Evolutionary conservation across 345 rosid species (phyloP).

Genomic region (Durio zibethinus): DNA sequence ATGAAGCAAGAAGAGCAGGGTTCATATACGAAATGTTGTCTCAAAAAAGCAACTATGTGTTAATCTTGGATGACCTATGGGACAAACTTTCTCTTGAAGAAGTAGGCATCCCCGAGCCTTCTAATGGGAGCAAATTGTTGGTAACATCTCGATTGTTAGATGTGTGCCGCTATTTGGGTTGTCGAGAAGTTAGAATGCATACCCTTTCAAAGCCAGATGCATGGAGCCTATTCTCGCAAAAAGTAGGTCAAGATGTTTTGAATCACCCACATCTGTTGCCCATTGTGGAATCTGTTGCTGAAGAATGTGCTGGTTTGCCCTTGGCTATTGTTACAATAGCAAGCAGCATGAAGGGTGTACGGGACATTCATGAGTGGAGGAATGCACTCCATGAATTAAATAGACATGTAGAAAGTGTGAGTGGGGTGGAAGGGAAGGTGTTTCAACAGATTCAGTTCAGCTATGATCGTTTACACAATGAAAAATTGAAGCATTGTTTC

Average conservation of each 20-base stretch:
- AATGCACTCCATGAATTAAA: neutral
- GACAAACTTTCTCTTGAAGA: neutral
- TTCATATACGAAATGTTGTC: neutral
- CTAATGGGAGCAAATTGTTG: neutral
- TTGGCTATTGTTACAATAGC: neutral
- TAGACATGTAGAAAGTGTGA: neutral
- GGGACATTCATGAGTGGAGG: neutral
- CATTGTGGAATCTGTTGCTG: neutral
- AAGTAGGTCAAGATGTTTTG: neutral
- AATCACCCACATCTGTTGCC: no score
- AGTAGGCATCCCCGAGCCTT: slow-evolving; percentile 11
- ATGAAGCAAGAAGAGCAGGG: neutral
- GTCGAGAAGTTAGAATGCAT: neutral
- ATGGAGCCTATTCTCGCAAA: neutral
- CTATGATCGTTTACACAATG: neutral
- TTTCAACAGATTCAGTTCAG: neutral
- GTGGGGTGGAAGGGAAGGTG: neutral
- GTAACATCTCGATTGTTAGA: neutral
- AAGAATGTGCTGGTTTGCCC: neutral
- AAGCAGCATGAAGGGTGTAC: neutral
- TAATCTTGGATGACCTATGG: slow-evolving; percentile 28
- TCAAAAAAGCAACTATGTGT: neutral
- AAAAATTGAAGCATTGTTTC: neutral
- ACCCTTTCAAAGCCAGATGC: neutral
- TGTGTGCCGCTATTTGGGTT: neutral